phyloP scores from a whole-genome alignment of 805 yeast species.

The Yamadazyma akitaensis region DNA sequence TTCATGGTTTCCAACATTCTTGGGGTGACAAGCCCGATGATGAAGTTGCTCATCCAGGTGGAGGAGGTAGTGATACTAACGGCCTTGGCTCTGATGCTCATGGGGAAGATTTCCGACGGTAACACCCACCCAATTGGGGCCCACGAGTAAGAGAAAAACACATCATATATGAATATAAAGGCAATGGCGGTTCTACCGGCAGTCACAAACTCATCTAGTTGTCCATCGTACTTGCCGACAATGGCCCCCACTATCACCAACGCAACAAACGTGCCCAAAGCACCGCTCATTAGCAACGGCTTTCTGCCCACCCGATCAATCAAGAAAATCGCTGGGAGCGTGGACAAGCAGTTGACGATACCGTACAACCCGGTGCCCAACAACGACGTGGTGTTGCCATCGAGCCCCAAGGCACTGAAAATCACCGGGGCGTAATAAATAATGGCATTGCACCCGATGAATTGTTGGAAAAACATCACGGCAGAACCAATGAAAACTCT shows the following conservation, averaged over 20 bases:
- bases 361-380: constrained; percentile 31
- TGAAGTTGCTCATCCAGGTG: constrained; percentile 37
- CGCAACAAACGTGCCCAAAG: constrained; percentile 28
- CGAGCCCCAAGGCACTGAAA: constrained; percentile 26
- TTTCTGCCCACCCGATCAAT: constrained; percentile 36
- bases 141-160: constrained; percentile 30
- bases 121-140: constrained; percentile 38
- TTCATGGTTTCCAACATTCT: constrained; percentile 24
- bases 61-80: constrained; percentile 37
- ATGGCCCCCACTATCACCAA: constrained; percentile 26
- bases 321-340: constrained; percentile 33
- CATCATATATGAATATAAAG: constrained; percentile 29
- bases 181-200: constrained; percentile 36
- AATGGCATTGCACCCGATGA: constrained; percentile 33
- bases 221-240: constrained; percentile 15
- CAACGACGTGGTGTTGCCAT: constrained; percentile 21
- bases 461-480: constrained; percentile 30
- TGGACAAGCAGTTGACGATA: constrained; percentile 30
- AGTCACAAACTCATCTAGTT: constrained; percentile 12
- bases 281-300: constrained; percentile 30
- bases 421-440: constrained; percentile 35
- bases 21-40: constrained; percentile 38
- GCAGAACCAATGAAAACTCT: constrained; percentile 32
- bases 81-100: constrained; percentile 37
- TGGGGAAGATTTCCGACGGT: constrained; percentile 39